Evolutionary conservation across 257 asterid genomes (phyloP).

Genomic region (Rehmannia glutinosa): DNA sequence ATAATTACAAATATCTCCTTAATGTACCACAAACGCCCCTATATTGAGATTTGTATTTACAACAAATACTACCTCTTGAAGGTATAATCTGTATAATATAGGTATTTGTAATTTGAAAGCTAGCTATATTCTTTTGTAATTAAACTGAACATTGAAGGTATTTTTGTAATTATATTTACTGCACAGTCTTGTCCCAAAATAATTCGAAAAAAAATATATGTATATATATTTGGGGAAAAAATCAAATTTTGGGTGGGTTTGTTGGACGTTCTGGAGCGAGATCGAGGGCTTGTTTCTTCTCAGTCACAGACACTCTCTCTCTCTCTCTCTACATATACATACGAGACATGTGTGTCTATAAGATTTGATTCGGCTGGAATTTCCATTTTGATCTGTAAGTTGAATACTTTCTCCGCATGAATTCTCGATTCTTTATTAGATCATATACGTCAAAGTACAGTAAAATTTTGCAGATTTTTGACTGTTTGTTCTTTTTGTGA

Average conservation of each 20-base stretch:
- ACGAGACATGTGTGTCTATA: conserved; percentile 17
- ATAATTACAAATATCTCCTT: too few species aligned
- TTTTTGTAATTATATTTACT: too few species aligned
- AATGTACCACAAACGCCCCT: too few species aligned
- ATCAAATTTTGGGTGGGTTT: conserved; percentile 22
- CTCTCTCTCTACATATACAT: conserved; percentile 4
- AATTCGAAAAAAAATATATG: not conserved
- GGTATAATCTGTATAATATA: too few species aligned
- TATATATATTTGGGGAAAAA: conserved; percentile 5
- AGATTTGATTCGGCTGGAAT: conserved; percentile 20
- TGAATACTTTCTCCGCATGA: conserved; percentile 4
- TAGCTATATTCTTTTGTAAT: too few species aligned
- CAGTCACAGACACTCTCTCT: conserved; percentile 15
- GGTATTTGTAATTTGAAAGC: too few species aligned
- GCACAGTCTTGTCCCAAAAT: too few species aligned
- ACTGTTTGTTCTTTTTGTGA: conserved; percentile 1
- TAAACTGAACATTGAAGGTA: too few species aligned
- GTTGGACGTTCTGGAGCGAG: conserved; percentile 42
- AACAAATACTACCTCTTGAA: too few species aligned
- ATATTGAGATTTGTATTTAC: too few species aligned
- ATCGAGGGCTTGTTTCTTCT: conserved; percentile 49
- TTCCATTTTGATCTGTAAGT: conserved; percentile 53
- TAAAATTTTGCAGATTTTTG: conserved; percentile 17
- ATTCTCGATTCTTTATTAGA: conserved; percentile 5
- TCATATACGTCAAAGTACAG: conserved; percentile 21